Evolutionary conservation across 2,329 filamentous ascomycete species (phyloP), one percentile per base, ranked within the genome.

Genomic region (Cordyceps javanica): DNA sequence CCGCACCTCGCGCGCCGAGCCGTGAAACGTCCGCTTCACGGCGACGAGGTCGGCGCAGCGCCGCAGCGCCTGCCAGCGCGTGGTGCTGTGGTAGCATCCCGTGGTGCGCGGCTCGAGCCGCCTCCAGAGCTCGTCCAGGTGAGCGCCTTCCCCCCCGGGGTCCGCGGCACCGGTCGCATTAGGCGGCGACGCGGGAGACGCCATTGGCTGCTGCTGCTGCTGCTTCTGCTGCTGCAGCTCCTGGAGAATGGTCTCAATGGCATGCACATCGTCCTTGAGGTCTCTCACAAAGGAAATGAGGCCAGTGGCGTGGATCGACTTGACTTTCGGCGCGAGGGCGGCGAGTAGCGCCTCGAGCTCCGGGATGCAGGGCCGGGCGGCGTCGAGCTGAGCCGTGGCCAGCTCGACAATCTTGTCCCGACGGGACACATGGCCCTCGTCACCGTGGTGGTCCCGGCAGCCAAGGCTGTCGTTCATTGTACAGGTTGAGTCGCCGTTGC

Each of bases 41-140:
- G 67, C 66, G 32, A 70, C 63, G 38, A 73, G 63, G 30, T 62
- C 55, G 42, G 59, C 63, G 28, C 68, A 71, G 28, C 67, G 66
- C 55, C 71, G 72, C 42, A 73, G 64, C 6, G 67, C 62, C 34
- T 63, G 60, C 72, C 72, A 73, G 19, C 69, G 68, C 5, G 61
- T 52, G 5, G 59, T 56, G 9, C 52, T 58, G 16, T 69, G 68
- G 28, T 58, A 62, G 11, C 62, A 41, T 14, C 65, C 56, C 16
- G 62, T 68, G 16, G 58, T 60, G 36, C 63, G 62, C 6, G 64
- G 61, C 11, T 70, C 65, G 7, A 71, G 58, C 25, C 60, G 66
- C 10, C 59, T 60, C 19, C 49, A 58, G 2, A 65, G 21, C 5
- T 44, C 39, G 23, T 57, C 60, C 30, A 67, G 48, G 3, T 55